Evolutionary conservation across 2,329 filamentous ascomycete genomes (phyloP).

Genomic region (Sphaerulina populicola): DNA sequence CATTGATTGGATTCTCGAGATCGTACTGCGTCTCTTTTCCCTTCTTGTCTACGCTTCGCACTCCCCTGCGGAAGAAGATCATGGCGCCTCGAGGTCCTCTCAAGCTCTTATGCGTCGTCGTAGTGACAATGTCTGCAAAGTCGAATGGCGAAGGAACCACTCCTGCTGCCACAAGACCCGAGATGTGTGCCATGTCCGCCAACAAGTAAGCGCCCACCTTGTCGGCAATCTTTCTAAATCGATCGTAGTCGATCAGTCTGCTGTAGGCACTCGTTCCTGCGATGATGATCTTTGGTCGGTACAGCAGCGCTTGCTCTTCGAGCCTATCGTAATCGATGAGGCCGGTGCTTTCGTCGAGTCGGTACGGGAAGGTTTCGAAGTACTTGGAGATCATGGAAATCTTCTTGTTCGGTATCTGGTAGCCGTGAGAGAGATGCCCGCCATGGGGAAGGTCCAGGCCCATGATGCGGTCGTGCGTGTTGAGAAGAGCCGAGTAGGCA

Average conservation of each 20-base stretch:
- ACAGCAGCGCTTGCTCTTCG: conserved; percentile 76
- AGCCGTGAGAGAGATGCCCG: conserved; percentile 91
- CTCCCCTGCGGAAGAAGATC: conserved; percentile 96
- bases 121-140: conserved; percentile 89
- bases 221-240: conserved; percentile 83
- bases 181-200: conserved; percentile 96
- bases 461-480: conserved; percentile 92
- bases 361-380: conserved; percentile 96
- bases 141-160: conserved; percentile 85
- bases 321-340: conserved; percentile 92
- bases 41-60: conserved; percentile 73
- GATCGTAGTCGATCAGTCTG: conserved; percentile 87
- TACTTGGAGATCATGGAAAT: conserved; percentile 99
- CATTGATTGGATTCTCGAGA: conserved; percentile 87
- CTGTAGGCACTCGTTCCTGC: conserved; percentile 94
- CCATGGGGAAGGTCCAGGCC: conserved; percentile 90
- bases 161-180: conserved; percentile 82
- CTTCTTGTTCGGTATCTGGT: conserved; percentile 93
- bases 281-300: conserved; percentile 91
- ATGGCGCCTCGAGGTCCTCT: conserved; percentile 90
- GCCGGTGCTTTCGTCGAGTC: conserved; percentile 79
- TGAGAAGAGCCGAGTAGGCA: conserved; percentile 96
- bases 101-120: conserved; percentile 95
- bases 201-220: conserved; percentile 79
- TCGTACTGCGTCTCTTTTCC: conserved; percentile 68